Evolutionary conservation across 768 basidiomycete species (phyloP), one percentile per base, ranked within the genome.

Genomic region (Lactarius hatsudake): DNA sequence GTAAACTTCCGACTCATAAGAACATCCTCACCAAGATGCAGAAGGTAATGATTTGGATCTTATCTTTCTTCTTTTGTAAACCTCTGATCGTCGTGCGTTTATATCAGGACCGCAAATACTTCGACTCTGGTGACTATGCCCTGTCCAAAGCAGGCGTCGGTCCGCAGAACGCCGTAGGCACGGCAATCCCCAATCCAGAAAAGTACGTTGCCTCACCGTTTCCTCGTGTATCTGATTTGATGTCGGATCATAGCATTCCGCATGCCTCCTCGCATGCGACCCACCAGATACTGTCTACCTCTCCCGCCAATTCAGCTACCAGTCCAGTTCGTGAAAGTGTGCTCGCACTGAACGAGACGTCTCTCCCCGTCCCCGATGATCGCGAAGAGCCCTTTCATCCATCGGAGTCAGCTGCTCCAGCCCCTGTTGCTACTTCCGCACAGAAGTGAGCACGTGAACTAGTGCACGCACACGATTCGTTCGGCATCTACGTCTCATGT

Each of bases 81-180:
- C 68, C 53, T 54, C 67, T 68, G 36, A 69, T 3, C 43, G 34
- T n/a, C 61, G 32, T 45, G 59, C 60, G 73, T 65, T 61, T 40
- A 8, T 34, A 28, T 34, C 28, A 98, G 96, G 96, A 99, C 75
- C 92, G 97, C 74, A 98, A 98, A 79, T 99, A 94, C 81, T 99
- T 99, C 77, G 97, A 98, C 79, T 98, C 96, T 64, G 97, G 97
- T 65, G 97, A 99, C 77, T 98, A 98, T 75, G 96, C 96, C 36
- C 82, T 99, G 71, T 94, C 94, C 60, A 98, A 98, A 78, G 97
- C 97, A 3, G 91, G 97, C 32, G 88, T 90, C 57, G 83, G 89
- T n/a, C 89, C 93, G 58, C 92, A 93, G 76, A 91, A 84, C 70
- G 83, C 87, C 3, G 94, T 98, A 63, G 97, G 97, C 34, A 98